Conservation (phyloP, 2,329 filamentous ascomycete species). For the Diaporthe longicolla region DNA sequence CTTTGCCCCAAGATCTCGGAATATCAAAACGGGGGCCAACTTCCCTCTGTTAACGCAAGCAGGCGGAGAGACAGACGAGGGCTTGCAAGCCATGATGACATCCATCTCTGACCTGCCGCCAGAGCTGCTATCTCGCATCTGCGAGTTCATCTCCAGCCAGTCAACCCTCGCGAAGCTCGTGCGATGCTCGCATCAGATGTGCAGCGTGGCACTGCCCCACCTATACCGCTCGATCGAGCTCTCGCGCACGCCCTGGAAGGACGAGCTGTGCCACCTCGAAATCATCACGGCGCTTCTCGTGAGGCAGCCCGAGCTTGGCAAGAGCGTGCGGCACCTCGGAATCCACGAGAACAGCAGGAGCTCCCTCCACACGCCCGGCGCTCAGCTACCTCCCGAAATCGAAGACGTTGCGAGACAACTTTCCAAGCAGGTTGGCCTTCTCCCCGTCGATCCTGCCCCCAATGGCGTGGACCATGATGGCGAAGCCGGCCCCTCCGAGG, state of each 20-base stretch:
- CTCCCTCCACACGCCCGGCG: background rate
- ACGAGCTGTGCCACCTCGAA: slow-evolving; percentile 30
- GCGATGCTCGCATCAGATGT: slow-evolving; percentile 32
- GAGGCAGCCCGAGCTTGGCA: slow-evolving; percentile 27
- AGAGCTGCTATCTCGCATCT: slow-evolving; percentile 29
- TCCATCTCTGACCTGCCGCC: slow-evolving; percentile 33
- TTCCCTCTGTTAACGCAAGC: background rate
- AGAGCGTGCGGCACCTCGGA: slow-evolving; percentile 26
- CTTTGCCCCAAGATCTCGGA: background rate
- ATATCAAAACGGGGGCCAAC: no score
- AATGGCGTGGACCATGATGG: background rate
- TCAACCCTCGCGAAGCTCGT: slow-evolving; percentile 24
- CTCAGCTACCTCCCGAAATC: background rate
- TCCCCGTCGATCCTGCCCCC: background rate
- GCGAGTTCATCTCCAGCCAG: slow-evolving; percentile 36
- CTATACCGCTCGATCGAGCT: slow-evolving; percentile 33
- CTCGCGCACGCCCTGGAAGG: slow-evolving; percentile 15
- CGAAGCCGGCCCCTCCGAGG: background rate
- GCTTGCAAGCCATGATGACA: background rate
- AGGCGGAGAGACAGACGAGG: background rate
- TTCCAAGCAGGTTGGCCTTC: background rate
- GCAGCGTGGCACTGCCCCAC: slow-evolving; percentile 14
- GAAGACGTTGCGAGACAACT: background rate
- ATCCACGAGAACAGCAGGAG: slow-evolving; percentile 28
- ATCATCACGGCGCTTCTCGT: slow-evolving; percentile 28